Evolutionary conservation across 176 grass and related monocot genomes (phyloP).

Genomic region (Puya raimondii): DNA sequence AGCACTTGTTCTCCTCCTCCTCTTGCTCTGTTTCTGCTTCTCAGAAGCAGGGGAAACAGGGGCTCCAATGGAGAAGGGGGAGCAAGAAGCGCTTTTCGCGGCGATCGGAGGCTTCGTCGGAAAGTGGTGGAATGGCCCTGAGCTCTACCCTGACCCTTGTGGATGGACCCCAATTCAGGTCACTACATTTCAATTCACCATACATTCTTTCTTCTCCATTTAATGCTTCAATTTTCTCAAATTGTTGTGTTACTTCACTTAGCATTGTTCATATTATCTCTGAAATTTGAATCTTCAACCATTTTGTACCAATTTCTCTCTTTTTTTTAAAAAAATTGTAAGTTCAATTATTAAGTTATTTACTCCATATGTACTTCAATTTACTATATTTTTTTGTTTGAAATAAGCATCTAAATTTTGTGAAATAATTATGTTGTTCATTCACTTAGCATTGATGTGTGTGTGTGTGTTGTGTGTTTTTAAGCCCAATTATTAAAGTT

Average conservation of each 20-base stretch:
- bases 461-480: too few species aligned
- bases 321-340: too few species aligned
- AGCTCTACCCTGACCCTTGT: slow-evolving; percentile 80
- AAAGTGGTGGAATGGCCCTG: slow-evolving; percentile 69
- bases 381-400: too few species aligned
- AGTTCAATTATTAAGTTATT: too few species aligned
- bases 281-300: too few species aligned
- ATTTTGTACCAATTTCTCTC: too few species aligned
- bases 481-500: too few species aligned
- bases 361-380: too few species aligned
- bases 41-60: slow-evolving; percentile 12
- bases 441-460: too few species aligned
- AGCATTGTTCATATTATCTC: too few species aligned
- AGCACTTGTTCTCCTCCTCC: background rate
- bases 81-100: slow-evolving; percentile 49
- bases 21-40: slow-evolving; percentile 15
- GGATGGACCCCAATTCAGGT: slow-evolving; percentile 98
- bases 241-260: background rate
- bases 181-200: background rate
- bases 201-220: background rate
- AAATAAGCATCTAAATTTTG: too few species aligned
- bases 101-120: slow-evolving; percentile 80
- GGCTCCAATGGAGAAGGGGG: slow-evolving; percentile 59
- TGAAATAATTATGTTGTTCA: too few species aligned
- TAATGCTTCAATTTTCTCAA: background rate